Conservation (phyloP, 805 yeast genomes). For the Schwanniomyces occidentalis region DNA sequence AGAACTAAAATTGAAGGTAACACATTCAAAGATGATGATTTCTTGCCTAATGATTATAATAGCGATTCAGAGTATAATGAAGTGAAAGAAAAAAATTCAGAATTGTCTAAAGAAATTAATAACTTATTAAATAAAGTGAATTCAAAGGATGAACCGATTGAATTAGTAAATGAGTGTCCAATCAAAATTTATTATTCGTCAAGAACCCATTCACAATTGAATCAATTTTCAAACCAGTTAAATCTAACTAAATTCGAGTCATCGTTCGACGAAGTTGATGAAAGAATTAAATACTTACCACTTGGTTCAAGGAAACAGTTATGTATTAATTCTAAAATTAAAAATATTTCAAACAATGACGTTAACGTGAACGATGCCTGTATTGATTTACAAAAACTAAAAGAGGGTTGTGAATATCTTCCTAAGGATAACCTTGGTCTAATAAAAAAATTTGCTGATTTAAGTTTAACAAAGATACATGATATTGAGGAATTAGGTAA, state of each 20-base stretch:
- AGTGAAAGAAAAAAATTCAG: constrained; percentile 23
- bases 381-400: constrained; percentile 57
- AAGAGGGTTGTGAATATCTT: constrained; percentile 25
- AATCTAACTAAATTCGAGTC: constrained; percentile 63
- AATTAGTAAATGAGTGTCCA: constrained; percentile 29
- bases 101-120: constrained; percentile 49
- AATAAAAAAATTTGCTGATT: constrained; percentile 50
- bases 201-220: constrained; percentile 86
- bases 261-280: constrained; percentile 47
- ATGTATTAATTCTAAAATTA: constrained; percentile 70
- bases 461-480: constrained; percentile 53
- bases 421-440: constrained; percentile 25
- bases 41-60: constrained; percentile 36
- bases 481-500: constrained; percentile 78
- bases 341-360: constrained; percentile 45
- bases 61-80: constrained; percentile 25
- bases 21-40: constrained; percentile 9
- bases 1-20: constrained; percentile 1
- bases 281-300: constrained; percentile 66
- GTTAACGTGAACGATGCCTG: constrained; percentile 78
- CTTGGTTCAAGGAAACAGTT: constrained; percentile 83
- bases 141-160: constrained; percentile 19
- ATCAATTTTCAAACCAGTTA: constrained; percentile 77
- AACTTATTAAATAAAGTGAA: constrained; percentile 46
- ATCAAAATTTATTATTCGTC: constrained; percentile 67